phyloP scores from a whole-genome alignment of 2,329 filamentous ascomycete genomes.

The Ascochyta fabae region DNA sequence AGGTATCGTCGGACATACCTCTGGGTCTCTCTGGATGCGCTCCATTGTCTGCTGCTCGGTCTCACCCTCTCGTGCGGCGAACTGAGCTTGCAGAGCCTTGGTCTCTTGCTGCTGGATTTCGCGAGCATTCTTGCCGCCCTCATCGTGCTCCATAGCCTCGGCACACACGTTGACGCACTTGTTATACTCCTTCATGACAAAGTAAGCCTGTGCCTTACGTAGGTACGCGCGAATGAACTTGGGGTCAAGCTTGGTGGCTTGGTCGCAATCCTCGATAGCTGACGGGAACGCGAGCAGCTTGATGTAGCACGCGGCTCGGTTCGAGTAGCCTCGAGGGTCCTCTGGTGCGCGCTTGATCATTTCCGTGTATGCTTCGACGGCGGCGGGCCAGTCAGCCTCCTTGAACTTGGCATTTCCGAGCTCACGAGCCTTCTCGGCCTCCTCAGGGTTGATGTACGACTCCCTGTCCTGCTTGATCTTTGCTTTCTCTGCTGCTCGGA shows the following conservation, averaged over 20 bases:
- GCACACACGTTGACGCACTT: slow-evolving; percentile 89
- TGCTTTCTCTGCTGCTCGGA: slow-evolving; percentile 86
- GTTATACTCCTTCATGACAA: slow-evolving; percentile 98
- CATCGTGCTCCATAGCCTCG: slow-evolving; percentile 79
- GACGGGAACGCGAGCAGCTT: slow-evolving; percentile 96
- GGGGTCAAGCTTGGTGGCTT: slow-evolving; percentile 87
- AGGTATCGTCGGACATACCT: slow-evolving; percentile 64
- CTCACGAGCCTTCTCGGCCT: slow-evolving; percentile 94
- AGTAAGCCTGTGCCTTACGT: slow-evolving; percentile 92
- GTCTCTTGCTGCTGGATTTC: slow-evolving; percentile 95
- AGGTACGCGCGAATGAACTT: slow-evolving; percentile 96
- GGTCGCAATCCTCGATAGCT: slow-evolving; percentile 89
- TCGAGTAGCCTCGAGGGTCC: slow-evolving; percentile 93
- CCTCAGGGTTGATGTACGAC: slow-evolving; percentile 85
- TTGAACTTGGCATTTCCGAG: slow-evolving; percentile 98
- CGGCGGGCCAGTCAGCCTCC: slow-evolving; percentile 91
- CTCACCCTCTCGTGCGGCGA: slow-evolving; percentile 88
- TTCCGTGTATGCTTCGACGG: slow-evolving; percentile 91
- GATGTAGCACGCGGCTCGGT: slow-evolving; percentile 94
- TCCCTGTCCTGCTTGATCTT: slow-evolving; percentile 76
- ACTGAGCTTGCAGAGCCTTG: slow-evolving; percentile 91
- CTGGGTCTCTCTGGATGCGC: slow-evolving; percentile 86
- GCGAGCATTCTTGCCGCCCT: slow-evolving; percentile 77
- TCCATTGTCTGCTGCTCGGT: slow-evolving; percentile 95
- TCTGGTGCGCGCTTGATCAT: slow-evolving; percentile 96